Evolutionary conservation across 2,329 filamentous ascomycete genomes (phyloP).

Genomic region (Exophiala calicioides): DNA sequence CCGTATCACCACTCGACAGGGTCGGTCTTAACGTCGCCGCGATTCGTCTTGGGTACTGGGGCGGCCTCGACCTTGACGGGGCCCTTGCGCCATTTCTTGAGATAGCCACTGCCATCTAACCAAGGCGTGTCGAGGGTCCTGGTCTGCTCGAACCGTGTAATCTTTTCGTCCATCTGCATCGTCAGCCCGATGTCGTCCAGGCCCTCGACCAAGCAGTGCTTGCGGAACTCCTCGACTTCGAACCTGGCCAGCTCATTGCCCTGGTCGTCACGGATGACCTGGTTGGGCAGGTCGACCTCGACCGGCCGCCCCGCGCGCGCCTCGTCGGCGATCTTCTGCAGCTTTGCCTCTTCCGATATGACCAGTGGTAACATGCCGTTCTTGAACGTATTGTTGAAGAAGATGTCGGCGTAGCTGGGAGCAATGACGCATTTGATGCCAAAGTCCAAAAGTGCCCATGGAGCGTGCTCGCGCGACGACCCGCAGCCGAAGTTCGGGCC

Average conservation of each 20-base stretch:
- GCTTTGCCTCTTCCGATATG: slow-evolving; percentile 63
- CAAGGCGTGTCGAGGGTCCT: slow-evolving; percentile 80
- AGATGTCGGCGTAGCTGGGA: slow-evolving; percentile 85
- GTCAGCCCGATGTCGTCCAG: slow-evolving; percentile 95
- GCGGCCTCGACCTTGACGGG: slow-evolving; percentile 65
- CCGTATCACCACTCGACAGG: slow-evolving; percentile 78
- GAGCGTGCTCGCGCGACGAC: slow-evolving; percentile 88
- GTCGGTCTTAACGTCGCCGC: slow-evolving; percentile 79
- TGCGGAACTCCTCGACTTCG: slow-evolving; percentile 88
- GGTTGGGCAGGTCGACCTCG: slow-evolving; percentile 84
- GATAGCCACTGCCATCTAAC: slow-evolving; percentile 84
- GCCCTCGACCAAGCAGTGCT: slow-evolving; percentile 90
- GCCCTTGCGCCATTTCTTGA: slow-evolving; percentile 57
- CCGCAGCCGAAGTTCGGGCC: slow-evolving; percentile 96
- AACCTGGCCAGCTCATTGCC: slow-evolving; percentile 77
- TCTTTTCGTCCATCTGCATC: slow-evolving; percentile 89
- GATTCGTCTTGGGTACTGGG: slow-evolving; percentile 83
- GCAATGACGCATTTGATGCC: slow-evolving; percentile 94
- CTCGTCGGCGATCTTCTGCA: slow-evolving; percentile 73
- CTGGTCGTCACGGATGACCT: slow-evolving; percentile 73
- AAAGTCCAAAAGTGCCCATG: slow-evolving; percentile 95
- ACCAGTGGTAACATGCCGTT: slow-evolving; percentile 94
- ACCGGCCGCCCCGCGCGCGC: slow-evolving; percentile 78
- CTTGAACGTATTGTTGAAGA: slow-evolving; percentile 99
- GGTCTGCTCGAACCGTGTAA: slow-evolving; percentile 76